Conservation (phyloP, 106 monocot species). For the Phalaenopsis aphrodite region DNA sequence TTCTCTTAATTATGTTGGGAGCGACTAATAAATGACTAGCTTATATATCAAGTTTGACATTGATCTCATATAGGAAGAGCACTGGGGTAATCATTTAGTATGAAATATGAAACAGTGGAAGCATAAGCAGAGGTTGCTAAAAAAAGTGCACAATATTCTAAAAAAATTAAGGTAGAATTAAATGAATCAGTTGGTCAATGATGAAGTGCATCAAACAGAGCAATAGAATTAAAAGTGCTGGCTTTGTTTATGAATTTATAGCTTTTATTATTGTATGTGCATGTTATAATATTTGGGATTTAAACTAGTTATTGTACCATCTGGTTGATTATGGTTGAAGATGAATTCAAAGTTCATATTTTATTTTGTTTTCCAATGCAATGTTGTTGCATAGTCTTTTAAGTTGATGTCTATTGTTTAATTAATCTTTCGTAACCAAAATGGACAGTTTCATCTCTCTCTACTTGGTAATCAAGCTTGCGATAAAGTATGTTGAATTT, state of each 20-base stretch:
- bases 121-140: not conserved
- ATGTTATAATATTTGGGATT: not conserved
- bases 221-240: not conserved
- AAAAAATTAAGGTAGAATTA: not conserved
- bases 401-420: not conserved
- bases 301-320: not conserved
- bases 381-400: not conserved
- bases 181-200: not conserved
- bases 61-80: not conserved
- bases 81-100: not conserved
- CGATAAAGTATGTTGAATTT: not conserved
- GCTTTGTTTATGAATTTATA: not conserved
- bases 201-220: not conserved
- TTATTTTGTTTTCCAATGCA: not conserved
- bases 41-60: not conserved
- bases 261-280: not conserved
- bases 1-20: not conserved
- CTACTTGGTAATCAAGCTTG: not conserved
- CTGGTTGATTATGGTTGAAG: not conserved
- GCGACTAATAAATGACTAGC: not conserved
- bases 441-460: not conserved
- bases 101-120: not conserved
- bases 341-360: not conserved
- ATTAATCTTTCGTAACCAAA: not conserved
- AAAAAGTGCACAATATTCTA: not conserved